A percentile compares a stretch with the other conserved stretches of the same genome.
These are phyloP conservation scores for Flaveria trinervia DNA, from an alignment of 129 eudicot species.

Conservation along the genomic window DNA sequence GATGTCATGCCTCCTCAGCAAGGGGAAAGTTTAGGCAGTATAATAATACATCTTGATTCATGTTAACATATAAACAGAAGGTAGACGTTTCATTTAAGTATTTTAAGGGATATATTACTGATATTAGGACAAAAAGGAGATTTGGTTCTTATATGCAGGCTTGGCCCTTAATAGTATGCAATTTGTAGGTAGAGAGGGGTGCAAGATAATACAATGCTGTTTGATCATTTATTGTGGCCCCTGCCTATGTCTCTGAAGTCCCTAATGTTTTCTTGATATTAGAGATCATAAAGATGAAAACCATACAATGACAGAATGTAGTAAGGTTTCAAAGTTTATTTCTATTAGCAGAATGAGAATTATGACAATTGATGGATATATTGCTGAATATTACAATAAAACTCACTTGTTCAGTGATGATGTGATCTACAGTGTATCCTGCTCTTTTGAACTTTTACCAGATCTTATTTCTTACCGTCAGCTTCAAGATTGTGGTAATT, in stretches of 20 bases:
- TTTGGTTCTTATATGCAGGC: too few relatives aligned
- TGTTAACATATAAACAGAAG: too few relatives aligned
- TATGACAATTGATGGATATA: background rate
- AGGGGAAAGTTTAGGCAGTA: background rate
- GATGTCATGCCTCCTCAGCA: too few relatives aligned
- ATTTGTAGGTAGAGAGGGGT: too few relatives aligned
- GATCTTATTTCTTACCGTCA: constrained; percentile 30
- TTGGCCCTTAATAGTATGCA: too few relatives aligned
- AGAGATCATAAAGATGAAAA: background rate
- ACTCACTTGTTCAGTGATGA: background rate
- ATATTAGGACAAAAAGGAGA: too few relatives aligned
- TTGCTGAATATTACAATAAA: constrained; percentile 11
- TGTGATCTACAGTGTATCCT: constrained; percentile 17
- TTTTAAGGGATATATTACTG: too few relatives aligned
- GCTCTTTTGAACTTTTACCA: constrained; percentile 1
- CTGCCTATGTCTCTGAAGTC: too few relatives aligned
- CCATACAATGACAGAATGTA: background rate
- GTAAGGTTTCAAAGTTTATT: background rate
- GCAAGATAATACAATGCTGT: too few relatives aligned
- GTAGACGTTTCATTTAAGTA: too few relatives aligned
- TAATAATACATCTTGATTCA: too few relatives aligned
- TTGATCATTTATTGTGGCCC: too few relatives aligned
- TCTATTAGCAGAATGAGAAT: background rate
- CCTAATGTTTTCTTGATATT: background rate
- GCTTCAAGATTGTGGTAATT: constrained; percentile 58